Conservation (phyloP, 2,329 filamentous ascomycete genomes). For the Colletotrichum sp. region DNA sequence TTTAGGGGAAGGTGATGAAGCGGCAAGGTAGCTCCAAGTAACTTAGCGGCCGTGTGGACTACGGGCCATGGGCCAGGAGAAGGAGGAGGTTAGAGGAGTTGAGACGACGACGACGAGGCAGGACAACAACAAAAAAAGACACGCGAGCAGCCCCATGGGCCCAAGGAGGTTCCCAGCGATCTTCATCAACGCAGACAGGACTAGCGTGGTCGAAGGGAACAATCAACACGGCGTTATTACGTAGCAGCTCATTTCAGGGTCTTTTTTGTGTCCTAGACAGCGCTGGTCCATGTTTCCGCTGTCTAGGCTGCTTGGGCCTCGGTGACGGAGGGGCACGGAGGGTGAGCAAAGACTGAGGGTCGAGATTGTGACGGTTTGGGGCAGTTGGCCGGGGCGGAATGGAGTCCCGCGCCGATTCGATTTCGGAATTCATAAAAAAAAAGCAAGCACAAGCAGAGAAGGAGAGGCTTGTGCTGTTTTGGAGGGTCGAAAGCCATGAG, state of each 20-base stretch:
- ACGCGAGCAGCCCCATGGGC: slow-evolving; percentile 8
- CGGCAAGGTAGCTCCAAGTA: neutral
- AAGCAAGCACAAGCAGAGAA: neutral
- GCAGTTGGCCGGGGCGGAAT: neutral
- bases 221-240: neutral
- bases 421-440: neutral
- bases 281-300: slow-evolving; percentile 1
- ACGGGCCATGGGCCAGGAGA: neutral
- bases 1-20: slow-evolving; percentile 1
- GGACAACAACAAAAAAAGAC: neutral
- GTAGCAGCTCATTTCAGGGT: slow-evolving; percentile 19
- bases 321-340: neutral
- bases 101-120: neutral
- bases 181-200: neutral
- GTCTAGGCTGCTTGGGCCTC: neutral
- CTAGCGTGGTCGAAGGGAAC: neutral
- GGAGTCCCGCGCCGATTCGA: neutral
- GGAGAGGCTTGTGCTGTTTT: neutral
- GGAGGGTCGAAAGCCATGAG: neutral
- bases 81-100: neutral
- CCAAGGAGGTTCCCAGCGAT: slow-evolving; percentile 10
- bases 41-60: slow-evolving; percentile 1
- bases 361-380: neutral
- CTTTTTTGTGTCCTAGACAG: neutral
- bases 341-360: neutral